Percentiles rank a stretch among this genome's conserved stretches.
Evolutionary conservation across 441 rosid genomes (phyloP).

Genomic region (Arabidopsis hybrid): DNA sequence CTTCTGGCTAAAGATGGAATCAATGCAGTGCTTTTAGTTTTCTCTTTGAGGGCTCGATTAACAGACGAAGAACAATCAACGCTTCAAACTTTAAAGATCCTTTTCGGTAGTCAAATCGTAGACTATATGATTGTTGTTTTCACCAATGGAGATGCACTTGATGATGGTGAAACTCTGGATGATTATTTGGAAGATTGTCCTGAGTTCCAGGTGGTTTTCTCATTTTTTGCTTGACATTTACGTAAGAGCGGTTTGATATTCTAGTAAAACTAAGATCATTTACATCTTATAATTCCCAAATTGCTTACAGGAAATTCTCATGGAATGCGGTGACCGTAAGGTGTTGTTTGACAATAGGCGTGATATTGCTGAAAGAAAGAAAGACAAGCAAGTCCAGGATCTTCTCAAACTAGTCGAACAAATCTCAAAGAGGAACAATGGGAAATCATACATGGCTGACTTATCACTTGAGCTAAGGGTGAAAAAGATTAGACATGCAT

Average conservation of each 20-base stretch:
- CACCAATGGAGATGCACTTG: slow-evolving; percentile 28
- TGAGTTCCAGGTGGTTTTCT: slow-evolving; percentile 25
- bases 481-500: neutral
- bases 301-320: slow-evolving; percentile 30
- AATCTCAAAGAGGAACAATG: slow-evolving; percentile 32
- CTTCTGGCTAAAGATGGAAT: slow-evolving; percentile 24
- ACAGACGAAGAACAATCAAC: slow-evolving; percentile 35
- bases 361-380: neutral
- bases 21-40: slow-evolving; percentile 34
- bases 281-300: neutral
- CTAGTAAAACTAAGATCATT: neutral
- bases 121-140: slow-evolving; percentile 22
- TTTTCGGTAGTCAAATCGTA: slow-evolving; percentile 31
- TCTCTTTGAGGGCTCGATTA: slow-evolving; percentile 28
- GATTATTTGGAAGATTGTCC: neutral
- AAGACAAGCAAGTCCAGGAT: slow-evolving; percentile 29
- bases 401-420: slow-evolving; percentile 33
- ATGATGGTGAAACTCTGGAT: neutral
- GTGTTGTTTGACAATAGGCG: slow-evolving; percentile 38
- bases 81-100: slow-evolving; percentile 30
- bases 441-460: slow-evolving; percentile 31
- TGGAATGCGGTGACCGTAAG: slow-evolving; percentile 35
- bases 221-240: neutral
- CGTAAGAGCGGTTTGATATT: neutral
- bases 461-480: slow-evolving; percentile 35